A percentile compares a stretch with the other conserved stretches of the same genome.
phyloP scores from a whole-genome alignment of 495 filamentous ascomycete species.

The Penicillium dipodomyicola region DNA sequence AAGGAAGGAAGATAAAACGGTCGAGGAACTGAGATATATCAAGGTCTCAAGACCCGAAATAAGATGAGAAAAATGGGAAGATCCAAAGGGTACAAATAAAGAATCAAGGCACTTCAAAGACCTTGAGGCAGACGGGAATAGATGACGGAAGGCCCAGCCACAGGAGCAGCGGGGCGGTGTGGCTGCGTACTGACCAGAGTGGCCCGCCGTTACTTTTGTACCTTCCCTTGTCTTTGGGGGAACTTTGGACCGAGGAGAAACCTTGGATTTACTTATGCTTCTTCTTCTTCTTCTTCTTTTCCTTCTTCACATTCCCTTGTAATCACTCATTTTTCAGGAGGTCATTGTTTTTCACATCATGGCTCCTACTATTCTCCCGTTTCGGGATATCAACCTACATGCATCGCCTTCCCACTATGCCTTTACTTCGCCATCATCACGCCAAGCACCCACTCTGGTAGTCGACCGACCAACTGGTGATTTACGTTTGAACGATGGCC shows the following conservation, averaged over 20 bases:
- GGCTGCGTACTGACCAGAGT: constrained; percentile 23
- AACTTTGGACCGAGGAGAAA: background rate
- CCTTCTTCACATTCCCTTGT: constrained; percentile 6
- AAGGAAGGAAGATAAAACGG: constrained; percentile 8
- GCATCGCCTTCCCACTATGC: constrained; percentile 88
- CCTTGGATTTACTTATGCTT: constrained; percentile 6
- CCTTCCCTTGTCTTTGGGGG: constrained; percentile 6
- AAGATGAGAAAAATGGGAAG: background rate
- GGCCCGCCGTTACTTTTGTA: constrained; percentile 18
- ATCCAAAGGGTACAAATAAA: constrained; percentile 3
- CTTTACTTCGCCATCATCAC: constrained; percentile 93
- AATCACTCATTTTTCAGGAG: constrained; percentile 4
- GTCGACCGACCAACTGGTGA: constrained; percentile 93
- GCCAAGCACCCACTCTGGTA: constrained; percentile 79
- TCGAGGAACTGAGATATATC: constrained; percentile 3
- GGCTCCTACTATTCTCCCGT: constrained; percentile 65
- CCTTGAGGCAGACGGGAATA: constrained; percentile 24
- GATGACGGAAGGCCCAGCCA: constrained; percentile 35
- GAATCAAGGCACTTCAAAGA: constrained; percentile 10
- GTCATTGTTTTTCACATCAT: constrained; percentile 37
- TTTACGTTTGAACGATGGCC: constrained; percentile 75
- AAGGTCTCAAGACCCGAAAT: background rate
- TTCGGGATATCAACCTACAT: constrained; percentile 94
- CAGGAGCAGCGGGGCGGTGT: constrained; percentile 34
- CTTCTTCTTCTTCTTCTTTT: background rate